Base-by-base conservation (phyloP, 2,329 filamentous ascomycete species). In the Byssoonygena ceratinophila region DNA sequence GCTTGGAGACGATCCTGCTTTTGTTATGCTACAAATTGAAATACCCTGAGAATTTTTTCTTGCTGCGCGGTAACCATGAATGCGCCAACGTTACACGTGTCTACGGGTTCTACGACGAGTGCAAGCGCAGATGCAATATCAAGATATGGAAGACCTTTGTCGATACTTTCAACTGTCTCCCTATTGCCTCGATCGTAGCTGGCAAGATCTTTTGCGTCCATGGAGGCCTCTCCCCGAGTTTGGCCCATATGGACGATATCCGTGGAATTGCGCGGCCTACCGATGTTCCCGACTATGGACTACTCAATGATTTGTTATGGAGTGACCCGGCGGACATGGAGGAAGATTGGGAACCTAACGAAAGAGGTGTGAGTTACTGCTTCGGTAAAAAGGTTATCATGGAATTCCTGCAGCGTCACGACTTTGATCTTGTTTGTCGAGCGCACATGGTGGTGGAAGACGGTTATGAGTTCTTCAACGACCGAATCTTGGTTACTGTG, bases 401-500 rank as follows among this genome's bases (percentile, higher is more conserved):
- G 68, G 89, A 97, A 62, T 98, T 98, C 67, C 73, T 98, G 58
- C 84, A 89, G 55, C 82, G 86, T 52, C 92, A 98, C 66, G 92
- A 98, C 70, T 97, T 98, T 66, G 92, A 98, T 68, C 75, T 98
- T 47, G 91, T 98, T 49, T 98, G 92, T 67, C 84, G 92, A 59
- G 92, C 92, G 46, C 92, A 98, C 72, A 97, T 97, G 92, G 92
- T 98, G 49, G 92, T 98, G 20, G 92, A 98, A 69, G 92, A 98
- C 66, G 92, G 92, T 9, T 98, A 98, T 70, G 92, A 98, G 64
- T 98, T 98, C 70, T 98, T 97, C 69, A 94, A 87, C 57, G 92
- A 98, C 67, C 80, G 92, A 54, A 85, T 96, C 43, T 71, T 98
- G 55, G 92, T 98, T 43, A 98, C 92, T 1, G 91, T 98, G 1